Percentiles rank a stretch among this genome's conserved stretches.
Conservation (phyloP, 208 protist genomes). For the Leishmania lainsoni region DNA sequence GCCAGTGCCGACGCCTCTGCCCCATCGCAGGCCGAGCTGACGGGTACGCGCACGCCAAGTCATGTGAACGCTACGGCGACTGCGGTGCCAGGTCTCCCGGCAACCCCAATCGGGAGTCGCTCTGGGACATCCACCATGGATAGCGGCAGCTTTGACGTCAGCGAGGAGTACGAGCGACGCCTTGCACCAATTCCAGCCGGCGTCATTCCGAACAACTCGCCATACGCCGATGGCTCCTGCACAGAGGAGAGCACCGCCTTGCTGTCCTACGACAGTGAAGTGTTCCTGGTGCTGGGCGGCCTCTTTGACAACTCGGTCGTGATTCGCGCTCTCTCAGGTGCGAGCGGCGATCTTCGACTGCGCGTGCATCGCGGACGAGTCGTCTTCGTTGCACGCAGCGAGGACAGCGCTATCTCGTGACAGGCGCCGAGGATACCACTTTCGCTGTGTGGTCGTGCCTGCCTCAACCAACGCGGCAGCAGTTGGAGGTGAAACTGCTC, state of each 20-base stretch:
- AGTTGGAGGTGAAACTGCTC: slow-evolving; percentile 58
- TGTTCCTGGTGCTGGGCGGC: slow-evolving; percentile 79
- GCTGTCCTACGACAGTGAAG: slow-evolving; percentile 64
- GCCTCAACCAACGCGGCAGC: slow-evolving; percentile 33
- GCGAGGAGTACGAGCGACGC: slow-evolving; percentile 65
- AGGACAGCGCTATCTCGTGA: slow-evolving; percentile 85
- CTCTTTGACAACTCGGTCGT: slow-evolving; percentile 85
- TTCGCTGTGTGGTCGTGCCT: slow-evolving; percentile 88
- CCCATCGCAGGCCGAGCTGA: not conserved
- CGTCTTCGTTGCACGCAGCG: slow-evolving; percentile 58
- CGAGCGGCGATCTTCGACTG: slow-evolving; percentile 58
- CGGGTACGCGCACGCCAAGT: not conserved
- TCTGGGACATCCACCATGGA: not conserved
- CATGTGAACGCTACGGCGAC: not conserved
- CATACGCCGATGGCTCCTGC: slow-evolving; percentile 56
- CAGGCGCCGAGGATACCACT: slow-evolving; percentile 89
- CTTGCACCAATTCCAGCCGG: slow-evolving; percentile 56
- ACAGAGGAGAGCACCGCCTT: slow-evolving; percentile 55
- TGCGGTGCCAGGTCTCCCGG: not conserved
- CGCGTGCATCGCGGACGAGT: slow-evolving; percentile 80
- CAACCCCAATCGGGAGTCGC: not conserved
- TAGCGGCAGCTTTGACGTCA: slow-evolving; percentile 60
- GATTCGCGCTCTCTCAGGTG: slow-evolving; percentile 56
- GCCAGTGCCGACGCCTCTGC: not conserved
- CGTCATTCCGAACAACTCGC: slow-evolving; percentile 52